phyloP scores from a whole-genome alignment of 176 grass and related monocot species.

The Zizania latifolia region DNA sequence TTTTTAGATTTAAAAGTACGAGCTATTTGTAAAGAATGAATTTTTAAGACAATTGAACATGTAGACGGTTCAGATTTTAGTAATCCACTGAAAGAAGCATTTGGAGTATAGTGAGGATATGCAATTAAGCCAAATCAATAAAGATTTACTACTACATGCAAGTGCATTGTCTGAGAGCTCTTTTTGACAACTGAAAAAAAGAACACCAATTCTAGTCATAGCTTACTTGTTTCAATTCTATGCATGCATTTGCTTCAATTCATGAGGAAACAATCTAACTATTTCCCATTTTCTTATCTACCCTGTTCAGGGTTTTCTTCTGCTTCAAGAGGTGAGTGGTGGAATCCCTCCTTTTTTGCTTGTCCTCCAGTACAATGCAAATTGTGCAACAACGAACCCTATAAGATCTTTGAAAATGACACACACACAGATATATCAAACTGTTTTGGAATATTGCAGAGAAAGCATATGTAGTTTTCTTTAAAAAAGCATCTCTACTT shows the following conservation, averaged over 20 bases:
- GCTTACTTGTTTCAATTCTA: not conserved
- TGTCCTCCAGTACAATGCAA: constrained; percentile 8
- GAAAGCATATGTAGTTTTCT: constrained; percentile 27
- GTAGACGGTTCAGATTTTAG: not conserved
- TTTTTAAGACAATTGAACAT: constrained; percentile 14
- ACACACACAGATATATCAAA: constrained; percentile 21
- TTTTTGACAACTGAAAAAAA: not conserved
- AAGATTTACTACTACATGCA: not conserved
- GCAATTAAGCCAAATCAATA: not conserved
- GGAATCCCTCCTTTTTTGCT: not conserved
- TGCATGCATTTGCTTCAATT: not conserved
- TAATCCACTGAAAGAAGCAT: not conserved
- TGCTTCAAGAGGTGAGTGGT: constrained; percentile 10
- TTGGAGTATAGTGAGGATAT: not conserved
- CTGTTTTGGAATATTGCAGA: constrained; percentile 38
- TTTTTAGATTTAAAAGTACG: not conserved
- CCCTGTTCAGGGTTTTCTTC: not conserved
- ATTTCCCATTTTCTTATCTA: not conserved
- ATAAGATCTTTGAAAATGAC: constrained; percentile 47
- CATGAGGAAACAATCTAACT: not conserved
- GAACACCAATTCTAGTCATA: not conserved
- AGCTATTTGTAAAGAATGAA: constrained; percentile 7
- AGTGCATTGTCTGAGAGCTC: not conserved
- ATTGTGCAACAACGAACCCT: constrained; percentile 17
- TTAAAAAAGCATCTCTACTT: not conserved